These are phyloP conservation scores for Neotropicomus parvogracilis DNA, from an alignment of 1,284 basidiomycete species.

Conservation along the genomic window DNA sequence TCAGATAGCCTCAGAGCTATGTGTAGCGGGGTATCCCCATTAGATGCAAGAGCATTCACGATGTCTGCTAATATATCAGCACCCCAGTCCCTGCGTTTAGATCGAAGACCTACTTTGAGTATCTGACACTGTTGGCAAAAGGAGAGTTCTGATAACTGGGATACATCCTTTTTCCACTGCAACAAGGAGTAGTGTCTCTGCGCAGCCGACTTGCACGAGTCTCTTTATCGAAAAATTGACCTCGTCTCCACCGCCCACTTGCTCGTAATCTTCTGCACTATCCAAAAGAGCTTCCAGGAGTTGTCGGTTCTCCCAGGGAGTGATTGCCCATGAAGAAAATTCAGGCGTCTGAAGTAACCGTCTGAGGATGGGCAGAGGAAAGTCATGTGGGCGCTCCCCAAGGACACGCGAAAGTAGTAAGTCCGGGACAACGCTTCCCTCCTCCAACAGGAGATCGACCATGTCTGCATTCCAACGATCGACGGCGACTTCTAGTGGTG, in stretches of 20 bases:
- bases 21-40: conserved; percentile 10
- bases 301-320: not conserved
- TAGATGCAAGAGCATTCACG: not conserved
- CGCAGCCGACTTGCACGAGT: not conserved
- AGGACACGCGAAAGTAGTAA: not conserved
- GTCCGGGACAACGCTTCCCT: not conserved
- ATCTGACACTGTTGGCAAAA: too few relatives aligned
- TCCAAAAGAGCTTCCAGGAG: not conserved
- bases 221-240: not conserved
- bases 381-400: not conserved
- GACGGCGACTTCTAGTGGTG: conserved; percentile 6
- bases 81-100: accelerated
- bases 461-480: conserved; percentile 2
- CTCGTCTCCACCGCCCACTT: not conserved
- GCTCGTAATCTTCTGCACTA: not conserved
- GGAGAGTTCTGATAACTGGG: too few relatives aligned
- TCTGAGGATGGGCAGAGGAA: conserved; percentile 1
- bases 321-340: not conserved
- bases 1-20: conserved; percentile 1
- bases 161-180: too few relatives aligned
- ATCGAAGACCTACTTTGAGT: not conserved
- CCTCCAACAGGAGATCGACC: not conserved
- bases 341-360: not conserved
- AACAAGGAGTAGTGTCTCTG: not conserved
- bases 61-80: not conserved